A percentile compares a stretch with the other conserved stretches of the same genome.
phyloP scores from a whole-genome alignment of 78 protist genomes.

The Dictyostelium purpureum region DNA sequence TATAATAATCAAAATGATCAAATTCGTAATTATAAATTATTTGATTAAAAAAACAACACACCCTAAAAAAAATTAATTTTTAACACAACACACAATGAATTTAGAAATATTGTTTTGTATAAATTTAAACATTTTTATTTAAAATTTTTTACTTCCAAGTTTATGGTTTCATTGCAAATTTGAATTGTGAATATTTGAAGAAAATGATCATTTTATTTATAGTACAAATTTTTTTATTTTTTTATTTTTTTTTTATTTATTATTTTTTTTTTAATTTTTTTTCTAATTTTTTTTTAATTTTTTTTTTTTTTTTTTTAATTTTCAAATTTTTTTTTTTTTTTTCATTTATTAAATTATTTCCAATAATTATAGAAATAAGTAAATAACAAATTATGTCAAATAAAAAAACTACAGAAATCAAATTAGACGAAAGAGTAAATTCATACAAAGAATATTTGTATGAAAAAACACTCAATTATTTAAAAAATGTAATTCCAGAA shows the following conservation, averaged over 20 bases:
- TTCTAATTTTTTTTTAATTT: not conserved
- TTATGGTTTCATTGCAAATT: too few relatives aligned
- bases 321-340: not conserved
- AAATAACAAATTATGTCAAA: not conserved
- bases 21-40: too few relatives aligned
- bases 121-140: too few relatives aligned
- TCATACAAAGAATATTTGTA: constrained; percentile 7
- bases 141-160: too few relatives aligned
- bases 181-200: too few relatives aligned
- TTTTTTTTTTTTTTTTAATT: not conserved
- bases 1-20: too few relatives aligned
- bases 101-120: too few relatives aligned
- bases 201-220: too few relatives aligned
- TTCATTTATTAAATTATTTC: not conserved
- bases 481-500: constrained; percentile 20
- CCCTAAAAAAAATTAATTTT: too few relatives aligned
- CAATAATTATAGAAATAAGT: not conserved
- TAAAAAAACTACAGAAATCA: not conserved
- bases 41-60: too few relatives aligned
- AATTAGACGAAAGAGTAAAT: constrained; percentile 23
- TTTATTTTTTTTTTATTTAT: not conserved
- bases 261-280: not conserved
- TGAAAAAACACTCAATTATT: constrained; percentile 15
- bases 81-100: too few relatives aligned
- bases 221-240: not conserved